These are phyloP conservation scores for Fusarium vanettenii DNA, from an alignment of 2,329 filamentous ascomycete genomes.

Conservation along the genomic window DNA sequence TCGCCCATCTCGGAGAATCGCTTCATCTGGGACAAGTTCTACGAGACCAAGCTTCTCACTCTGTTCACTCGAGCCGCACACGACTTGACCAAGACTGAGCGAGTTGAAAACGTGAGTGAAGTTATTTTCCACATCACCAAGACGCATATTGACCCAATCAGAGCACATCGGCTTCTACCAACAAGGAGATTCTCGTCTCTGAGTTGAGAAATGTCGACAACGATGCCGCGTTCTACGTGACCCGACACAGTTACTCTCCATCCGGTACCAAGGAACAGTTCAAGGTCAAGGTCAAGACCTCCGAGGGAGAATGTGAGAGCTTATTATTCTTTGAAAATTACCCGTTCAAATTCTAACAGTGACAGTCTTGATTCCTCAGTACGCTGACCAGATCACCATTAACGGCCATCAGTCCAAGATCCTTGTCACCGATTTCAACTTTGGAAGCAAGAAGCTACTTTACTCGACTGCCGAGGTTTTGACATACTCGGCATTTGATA, in stretches of 20 bases:
- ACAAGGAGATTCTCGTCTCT: slow-evolving; percentile 62
- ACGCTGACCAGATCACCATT: slow-evolving; percentile 60
- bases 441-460: slow-evolving; percentile 62
- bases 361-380: slow-evolving; percentile 62
- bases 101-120: slow-evolving; percentile 49
- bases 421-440: slow-evolving; percentile 67
- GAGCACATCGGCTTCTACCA: slow-evolving; percentile 51
- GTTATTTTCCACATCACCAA: slow-evolving; percentile 47
- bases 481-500: slow-evolving; percentile 61
- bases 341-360: not conserved
- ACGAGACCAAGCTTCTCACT: slow-evolving; percentile 71
- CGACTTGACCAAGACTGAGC: slow-evolving; percentile 67
- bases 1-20: slow-evolving; percentile 71
- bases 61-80: slow-evolving; percentile 69
- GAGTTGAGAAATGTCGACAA: slow-evolving; percentile 70
- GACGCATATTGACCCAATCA: slow-evolving; percentile 46
- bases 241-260: slow-evolving; percentile 65
- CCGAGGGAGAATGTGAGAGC: slow-evolving; percentile 54
- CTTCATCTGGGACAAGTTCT: slow-evolving; percentile 68
- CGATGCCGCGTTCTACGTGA: slow-evolving; percentile 68
- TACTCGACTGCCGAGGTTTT: slow-evolving; percentile 68
- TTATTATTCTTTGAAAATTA: accelerated
- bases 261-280: slow-evolving; percentile 63
- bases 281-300: slow-evolving; percentile 66
- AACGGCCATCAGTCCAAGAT: slow-evolving; percentile 73